Evolutionary conservation across 2,329 filamentous ascomycete genomes (phyloP).

Genomic region (Podosphaera leucotricha): DNA sequence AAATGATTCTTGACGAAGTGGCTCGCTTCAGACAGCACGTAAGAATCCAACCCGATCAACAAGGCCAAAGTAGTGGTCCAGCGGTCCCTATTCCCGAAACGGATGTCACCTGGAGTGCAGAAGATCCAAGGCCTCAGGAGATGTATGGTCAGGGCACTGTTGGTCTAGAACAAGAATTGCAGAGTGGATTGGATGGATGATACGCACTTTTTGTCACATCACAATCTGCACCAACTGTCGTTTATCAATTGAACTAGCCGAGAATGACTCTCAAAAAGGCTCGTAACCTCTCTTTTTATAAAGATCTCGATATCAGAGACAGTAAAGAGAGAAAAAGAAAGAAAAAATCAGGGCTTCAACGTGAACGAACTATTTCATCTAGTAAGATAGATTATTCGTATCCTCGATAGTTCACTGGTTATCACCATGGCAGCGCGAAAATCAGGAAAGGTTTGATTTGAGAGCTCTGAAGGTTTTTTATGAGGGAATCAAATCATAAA

Average conservation of each 20-base stretch:
- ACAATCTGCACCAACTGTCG: background rate
- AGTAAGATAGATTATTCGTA: too few relatives aligned
- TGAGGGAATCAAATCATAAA: too few relatives aligned
- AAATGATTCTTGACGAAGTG: constrained; percentile 94
- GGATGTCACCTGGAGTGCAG: constrained; percentile 14
- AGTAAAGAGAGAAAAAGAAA: too few relatives aligned
- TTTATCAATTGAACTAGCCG: background rate
- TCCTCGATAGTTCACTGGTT: too few relatives aligned
- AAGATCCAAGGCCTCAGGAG: constrained; percentile 17
- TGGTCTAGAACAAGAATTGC: constrained; percentile 17
- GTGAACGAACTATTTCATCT: too few relatives aligned
- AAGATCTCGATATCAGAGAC: too few relatives aligned
- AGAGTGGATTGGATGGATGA: constrained; percentile 14
- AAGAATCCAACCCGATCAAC: constrained; percentile 15
- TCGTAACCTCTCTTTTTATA: background rate
- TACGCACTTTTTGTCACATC: background rate
- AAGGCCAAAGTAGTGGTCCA: constrained; percentile 10
- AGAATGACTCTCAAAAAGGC: constrained; percentile 1
- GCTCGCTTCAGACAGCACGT: constrained; percentile 46
- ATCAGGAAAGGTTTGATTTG: too few relatives aligned
- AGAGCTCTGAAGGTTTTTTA: too few relatives aligned
- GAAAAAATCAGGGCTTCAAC: too few relatives aligned
- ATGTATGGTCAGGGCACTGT: constrained; percentile 12
- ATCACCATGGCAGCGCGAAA: too few relatives aligned
- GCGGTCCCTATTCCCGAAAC: constrained; percentile 15